A percentile compares a stretch with the other conserved stretches of the same genome.
phyloP scores from a whole-genome alignment of 2,329 filamentous ascomycete genomes.

The Tolypocladium guangdongense region DNA sequence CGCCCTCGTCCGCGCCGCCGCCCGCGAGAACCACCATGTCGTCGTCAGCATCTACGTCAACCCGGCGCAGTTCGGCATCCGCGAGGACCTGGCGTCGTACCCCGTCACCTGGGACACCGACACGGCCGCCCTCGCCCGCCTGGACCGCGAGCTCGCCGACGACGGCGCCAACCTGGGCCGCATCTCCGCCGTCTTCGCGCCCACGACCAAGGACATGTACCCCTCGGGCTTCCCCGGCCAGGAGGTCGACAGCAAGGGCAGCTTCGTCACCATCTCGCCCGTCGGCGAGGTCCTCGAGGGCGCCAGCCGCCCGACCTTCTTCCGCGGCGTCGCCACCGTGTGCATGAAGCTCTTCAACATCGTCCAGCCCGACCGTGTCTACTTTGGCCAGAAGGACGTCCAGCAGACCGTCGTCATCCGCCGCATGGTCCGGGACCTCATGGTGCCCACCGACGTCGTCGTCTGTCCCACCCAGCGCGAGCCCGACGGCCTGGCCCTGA shows the following conservation, averaged over 20 bases:
- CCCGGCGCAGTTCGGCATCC: constrained; percentile 85
- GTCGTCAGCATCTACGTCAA: constrained; percentile 94
- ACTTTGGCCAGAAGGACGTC: constrained; percentile 96
- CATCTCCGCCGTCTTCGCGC: constrained; percentile 77
- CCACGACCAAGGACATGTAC: constrained; percentile 76
- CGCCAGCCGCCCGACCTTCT: constrained; percentile 80
- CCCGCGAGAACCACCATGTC: constrained; percentile 72
- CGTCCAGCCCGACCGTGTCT: constrained; percentile 54
- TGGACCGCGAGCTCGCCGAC: constrained; percentile 64
- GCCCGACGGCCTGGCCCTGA: constrained; percentile 74
- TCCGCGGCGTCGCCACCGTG: constrained; percentile 89
- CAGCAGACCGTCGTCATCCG: constrained; percentile 90
- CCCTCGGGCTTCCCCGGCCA: constrained; percentile 65
- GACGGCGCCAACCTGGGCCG: constrained; percentile 51
- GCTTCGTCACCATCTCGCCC: constrained; percentile 85
- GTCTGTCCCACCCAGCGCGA: constrained; percentile 70
- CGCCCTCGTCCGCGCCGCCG: constrained; percentile 73
- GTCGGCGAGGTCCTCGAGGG: constrained; percentile 76
- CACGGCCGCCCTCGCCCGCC: constrained; percentile 48
- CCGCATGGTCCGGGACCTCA: constrained; percentile 79
- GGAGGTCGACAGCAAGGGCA: constrained; percentile 66
- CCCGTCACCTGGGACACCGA: constrained; percentile 83
- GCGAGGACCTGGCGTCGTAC: constrained; percentile 82
- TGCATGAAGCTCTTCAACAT: constrained; percentile 65
- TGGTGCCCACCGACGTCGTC: constrained; percentile 63